Percentiles rank a stretch among this genome's conserved stretches.
Conservation (phyloP, 495 filamentous ascomycete species). For the Trichoderma gamsii region DNA sequence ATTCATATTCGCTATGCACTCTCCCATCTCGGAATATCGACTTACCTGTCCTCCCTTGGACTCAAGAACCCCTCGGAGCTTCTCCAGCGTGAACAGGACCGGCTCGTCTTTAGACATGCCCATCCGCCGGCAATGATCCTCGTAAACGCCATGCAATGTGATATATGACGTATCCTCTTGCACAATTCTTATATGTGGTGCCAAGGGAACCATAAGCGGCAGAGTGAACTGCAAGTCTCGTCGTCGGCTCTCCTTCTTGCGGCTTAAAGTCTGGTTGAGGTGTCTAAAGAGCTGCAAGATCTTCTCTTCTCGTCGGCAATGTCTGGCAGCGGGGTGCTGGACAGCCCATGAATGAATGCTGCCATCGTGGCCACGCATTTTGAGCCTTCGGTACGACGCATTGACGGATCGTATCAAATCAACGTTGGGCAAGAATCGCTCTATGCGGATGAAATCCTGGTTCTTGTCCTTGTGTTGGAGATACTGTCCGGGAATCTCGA, state of each 20-base stretch:
- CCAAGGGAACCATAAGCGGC: conserved; percentile 87
- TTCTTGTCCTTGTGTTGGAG: conserved; percentile 96
- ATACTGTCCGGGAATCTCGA: conserved; percentile 97
- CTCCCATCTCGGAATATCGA: not conserved
- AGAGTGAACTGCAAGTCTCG: conserved; percentile 94
- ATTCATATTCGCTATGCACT: not conserved
- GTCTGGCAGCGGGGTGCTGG: conserved; percentile 86
- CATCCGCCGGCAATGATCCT: conserved; percentile 85
- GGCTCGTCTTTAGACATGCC: conserved; percentile 92
- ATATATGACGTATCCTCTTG: conserved; percentile 94
- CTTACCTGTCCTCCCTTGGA: conserved; percentile 54
- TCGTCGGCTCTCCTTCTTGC: conserved; percentile 88
- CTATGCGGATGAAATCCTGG: conserved; percentile 93
- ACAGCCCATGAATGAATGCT: conserved; percentile 92
- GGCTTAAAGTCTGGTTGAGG: conserved; percentile 82
- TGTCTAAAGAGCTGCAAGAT: conserved; percentile 97
- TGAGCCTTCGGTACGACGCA: conserved; percentile 82
- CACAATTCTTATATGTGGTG: conserved; percentile 86
- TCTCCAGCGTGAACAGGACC: conserved; percentile 89
- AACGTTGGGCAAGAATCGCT: conserved; percentile 90
- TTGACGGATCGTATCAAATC: conserved; percentile 84
- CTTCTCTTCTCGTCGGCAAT: conserved; percentile 87
- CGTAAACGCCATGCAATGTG: conserved; percentile 86
- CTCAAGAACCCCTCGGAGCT: conserved; percentile 69
- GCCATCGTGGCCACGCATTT: conserved; percentile 96